Base-by-base conservation (phyloP, 148 eudicot species). In the Chenopodium album region DNA sequence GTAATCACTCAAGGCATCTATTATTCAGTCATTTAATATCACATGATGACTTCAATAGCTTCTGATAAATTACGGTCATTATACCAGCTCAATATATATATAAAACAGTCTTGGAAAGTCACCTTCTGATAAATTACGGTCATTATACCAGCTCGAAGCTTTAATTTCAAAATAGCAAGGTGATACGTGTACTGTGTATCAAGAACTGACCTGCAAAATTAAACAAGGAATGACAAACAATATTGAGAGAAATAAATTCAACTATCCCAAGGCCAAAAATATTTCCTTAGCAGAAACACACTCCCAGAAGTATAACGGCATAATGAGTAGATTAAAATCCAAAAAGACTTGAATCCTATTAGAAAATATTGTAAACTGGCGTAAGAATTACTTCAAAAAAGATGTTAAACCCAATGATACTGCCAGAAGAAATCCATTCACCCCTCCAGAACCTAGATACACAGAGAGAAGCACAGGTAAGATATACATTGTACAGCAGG, bases 171-270 rank as follows among this genome's bases (percentile, higher is more conserved):
- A 78, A 88, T 84, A 75, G 97, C 87, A 74, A 96, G 94, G 76
- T 82, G 93, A 91, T 87, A 94, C 78, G 94, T 89, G 76, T 96
- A 96, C 73, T 96, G 99, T 50, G 99, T 96, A 85, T 96, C 98
- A 69, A 96, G 94, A 88, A 94, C 82, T 70, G 98, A 96, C 88
- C 99, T 95, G 93, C 90, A 86, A 81, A 79, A 86, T 83, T 41
- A 20, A 85, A 76, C 44, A 50, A 79, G 63, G 26, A 12, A 71
- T 73, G 28, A 41, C 44, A 41, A 41, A 41, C 44, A 41, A 41
- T 41, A 41, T 41, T 41, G 44, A 41, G 44, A 41, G 7, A 41
- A 41, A 41, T 41, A 41, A 41, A 41, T 41, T 41, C 44, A 41
- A 6, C 44, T 41, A 41, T 41, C 44, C 44, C 44, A 41, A 41